phyloP scores from a whole-genome alignment of 371 early-diverging fungal genomes.

The Circinella minor region DNA sequence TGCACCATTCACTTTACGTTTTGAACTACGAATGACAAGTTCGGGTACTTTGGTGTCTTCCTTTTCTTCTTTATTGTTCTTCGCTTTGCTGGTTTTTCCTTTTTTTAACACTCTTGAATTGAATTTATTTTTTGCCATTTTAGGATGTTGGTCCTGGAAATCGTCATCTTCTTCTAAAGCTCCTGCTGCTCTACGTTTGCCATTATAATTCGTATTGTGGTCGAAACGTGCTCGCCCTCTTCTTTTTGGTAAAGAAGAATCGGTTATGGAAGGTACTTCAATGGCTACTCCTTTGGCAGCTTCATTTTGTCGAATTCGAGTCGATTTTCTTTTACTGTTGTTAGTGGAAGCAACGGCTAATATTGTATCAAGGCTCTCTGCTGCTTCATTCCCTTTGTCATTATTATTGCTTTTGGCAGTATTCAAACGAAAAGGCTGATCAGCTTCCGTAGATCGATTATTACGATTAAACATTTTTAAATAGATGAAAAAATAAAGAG shows the following conservation, averaged over 20 bases:
- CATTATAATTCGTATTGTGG: neutral
- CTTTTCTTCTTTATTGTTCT: neutral
- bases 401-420: neutral
- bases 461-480: neutral
- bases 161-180: neutral
- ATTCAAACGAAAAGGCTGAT: neutral
- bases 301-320: neutral
- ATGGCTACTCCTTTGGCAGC: too few species aligned
- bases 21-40: neutral
- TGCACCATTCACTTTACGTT: constrained; percentile 3
- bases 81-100: neutral
- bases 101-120: neutral
- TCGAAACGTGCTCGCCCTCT: neutral
- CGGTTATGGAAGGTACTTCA: too few species aligned
- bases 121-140: neutral
- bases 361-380: neutral
- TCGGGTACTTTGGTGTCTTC: neutral
- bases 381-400: neutral
- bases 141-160: neutral
- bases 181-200: neutral
- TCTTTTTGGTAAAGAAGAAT: neutral
- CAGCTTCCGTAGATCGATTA: neutral
- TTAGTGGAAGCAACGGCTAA: neutral
- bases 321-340: neutral
- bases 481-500: too few species aligned